Percentiles rank a stretch among this genome's conserved stretches.
phyloP scores from a whole-genome alignment of 352 stramenopile species.

The Phytophthora podocarpi region DNA sequence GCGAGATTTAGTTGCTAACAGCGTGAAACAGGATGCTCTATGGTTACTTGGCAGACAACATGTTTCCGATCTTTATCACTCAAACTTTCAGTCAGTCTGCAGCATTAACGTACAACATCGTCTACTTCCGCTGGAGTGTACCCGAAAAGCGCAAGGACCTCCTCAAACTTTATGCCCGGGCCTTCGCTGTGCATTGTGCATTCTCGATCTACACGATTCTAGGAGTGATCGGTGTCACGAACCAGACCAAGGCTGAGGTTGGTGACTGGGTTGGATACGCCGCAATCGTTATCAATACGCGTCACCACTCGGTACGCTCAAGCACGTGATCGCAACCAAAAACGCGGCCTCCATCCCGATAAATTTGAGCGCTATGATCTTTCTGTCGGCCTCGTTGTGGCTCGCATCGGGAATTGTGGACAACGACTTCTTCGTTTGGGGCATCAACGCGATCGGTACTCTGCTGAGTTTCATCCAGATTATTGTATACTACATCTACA shows the following conservation, averaged over 20 bases:
- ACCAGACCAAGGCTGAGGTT: conserved; percentile 26
- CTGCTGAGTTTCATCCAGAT: conserved; percentile 51
- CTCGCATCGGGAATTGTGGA: conserved; percentile 48
- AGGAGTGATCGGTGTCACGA: conserved; percentile 35
- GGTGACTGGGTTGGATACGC: conserved; percentile 35
- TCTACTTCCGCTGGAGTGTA: conserved; percentile 27
- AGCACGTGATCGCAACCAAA: conserved; percentile 46
- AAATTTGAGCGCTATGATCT: conserved; percentile 47
- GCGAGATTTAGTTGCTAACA: not conserved
- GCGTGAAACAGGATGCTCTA: conserved; percentile 23
- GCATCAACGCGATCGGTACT: conserved; percentile 44
- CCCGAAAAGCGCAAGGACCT: conserved; percentile 20
- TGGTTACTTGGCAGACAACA: conserved; percentile 26
- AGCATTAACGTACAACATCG: conserved; percentile 18
- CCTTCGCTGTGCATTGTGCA: conserved; percentile 15
- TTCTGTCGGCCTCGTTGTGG: conserved; percentile 54
- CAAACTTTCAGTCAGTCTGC: conserved; percentile 25
- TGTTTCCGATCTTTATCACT: conserved; percentile 34
- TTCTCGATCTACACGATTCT: conserved; percentile 44
- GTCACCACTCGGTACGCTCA: conserved; percentile 52
- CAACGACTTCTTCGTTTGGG: conserved; percentile 47
- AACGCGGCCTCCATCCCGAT: conserved; percentile 52
- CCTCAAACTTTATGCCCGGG: conserved; percentile 3
- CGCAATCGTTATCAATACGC: conserved; percentile 53
- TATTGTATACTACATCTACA: conserved; percentile 52